These are phyloP conservation scores for Cercospora brassicicola DNA, from an alignment of 2,329 filamentous ascomycete species.

Conservation along the genomic window DNA sequence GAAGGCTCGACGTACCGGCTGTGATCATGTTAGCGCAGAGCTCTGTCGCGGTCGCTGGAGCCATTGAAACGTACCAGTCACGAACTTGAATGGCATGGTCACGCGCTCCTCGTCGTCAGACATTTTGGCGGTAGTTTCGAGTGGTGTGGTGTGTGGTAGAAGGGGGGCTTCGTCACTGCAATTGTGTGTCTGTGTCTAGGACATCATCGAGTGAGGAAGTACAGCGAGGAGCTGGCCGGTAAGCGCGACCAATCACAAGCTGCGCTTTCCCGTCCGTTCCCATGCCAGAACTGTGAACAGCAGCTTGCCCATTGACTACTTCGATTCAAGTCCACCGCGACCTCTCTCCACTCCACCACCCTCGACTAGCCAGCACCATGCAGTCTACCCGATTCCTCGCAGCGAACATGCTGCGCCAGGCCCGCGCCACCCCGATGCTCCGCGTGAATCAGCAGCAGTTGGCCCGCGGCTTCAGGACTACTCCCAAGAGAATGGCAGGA, in stretches of 20 bases:
- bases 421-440: constrained; percentile 41
- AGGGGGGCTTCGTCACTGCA: constrained; percentile 25
- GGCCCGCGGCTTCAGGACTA: constrained; percentile 33
- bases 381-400: constrained; percentile 45
- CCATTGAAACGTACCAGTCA: constrained; percentile 73
- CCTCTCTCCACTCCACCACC: constrained; percentile 34
- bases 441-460: constrained; percentile 34
- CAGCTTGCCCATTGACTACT: neutral
- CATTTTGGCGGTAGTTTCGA: constrained; percentile 65
- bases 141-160: constrained; percentile 18
- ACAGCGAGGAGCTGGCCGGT: constrained; percentile 12
- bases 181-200: constrained; percentile 18
- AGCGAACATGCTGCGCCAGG: constrained; percentile 42
- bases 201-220: constrained; percentile 20
- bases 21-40: constrained; percentile 28
- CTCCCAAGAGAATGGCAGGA: constrained; percentile 35
- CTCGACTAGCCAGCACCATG: constrained; percentile 34
- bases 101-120: constrained; percentile 83
- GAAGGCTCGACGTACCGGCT: constrained; percentile 37
- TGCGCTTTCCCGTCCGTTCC: neutral
- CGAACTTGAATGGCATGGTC: constrained; percentile 99
- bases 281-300: neutral
- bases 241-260: constrained; percentile 7
- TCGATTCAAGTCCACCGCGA: neutral
- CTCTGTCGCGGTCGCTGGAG: neutral